Conservation (phyloP, 2,329 filamentous ascomycete genomes). For the Hymenoscyphus fraxineus region DNA sequence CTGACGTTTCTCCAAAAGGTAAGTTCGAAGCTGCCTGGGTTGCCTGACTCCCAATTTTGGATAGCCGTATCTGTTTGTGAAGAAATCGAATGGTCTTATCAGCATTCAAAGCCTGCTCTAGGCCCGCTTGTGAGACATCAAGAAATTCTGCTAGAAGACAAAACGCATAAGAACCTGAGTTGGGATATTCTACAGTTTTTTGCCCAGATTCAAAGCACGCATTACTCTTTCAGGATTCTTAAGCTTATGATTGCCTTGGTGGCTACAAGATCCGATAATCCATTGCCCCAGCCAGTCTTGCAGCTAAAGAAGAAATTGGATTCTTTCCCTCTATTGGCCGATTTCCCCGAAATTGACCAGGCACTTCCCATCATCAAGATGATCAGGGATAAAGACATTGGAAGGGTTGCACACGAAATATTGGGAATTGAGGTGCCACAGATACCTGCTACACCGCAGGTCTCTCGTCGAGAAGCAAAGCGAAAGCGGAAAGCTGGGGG, state of each 20-base stretch:
- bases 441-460: neutral
- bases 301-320: slow-evolving; percentile 20
- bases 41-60: slow-evolving; percentile 26
- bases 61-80: slow-evolving; percentile 28
- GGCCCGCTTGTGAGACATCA: slow-evolving; percentile 15
- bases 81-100: slow-evolving; percentile 30
- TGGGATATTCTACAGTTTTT: slow-evolving; percentile 35
- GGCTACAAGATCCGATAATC: neutral
- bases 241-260: slow-evolving; percentile 30
- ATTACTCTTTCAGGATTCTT: slow-evolving; percentile 35
- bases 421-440: slow-evolving; percentile 13
- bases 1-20: slow-evolving; percentile 19
- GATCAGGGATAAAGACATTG: slow-evolving; percentile 9
- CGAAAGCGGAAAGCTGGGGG: slow-evolving; percentile 25
- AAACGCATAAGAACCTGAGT: slow-evolving; percentile 14
- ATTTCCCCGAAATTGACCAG: slow-evolving; percentile 18
- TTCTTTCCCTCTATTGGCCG: slow-evolving; percentile 24
- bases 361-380: slow-evolving; percentile 15
- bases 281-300: slow-evolving; percentile 13
- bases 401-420: slow-evolving; percentile 14
- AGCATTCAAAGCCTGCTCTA: slow-evolving; percentile 23
- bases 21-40: slow-evolving; percentile 13
- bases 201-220: slow-evolving; percentile 33
- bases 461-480: slow-evolving; percentile 13
- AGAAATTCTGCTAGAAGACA: slow-evolving; percentile 9